A percentile compares a stretch with the other conserved stretches of the same genome.
phyloP scores from a whole-genome alignment of 352 stramenopile species.

The Thalassiosira mediterranea region DNA sequence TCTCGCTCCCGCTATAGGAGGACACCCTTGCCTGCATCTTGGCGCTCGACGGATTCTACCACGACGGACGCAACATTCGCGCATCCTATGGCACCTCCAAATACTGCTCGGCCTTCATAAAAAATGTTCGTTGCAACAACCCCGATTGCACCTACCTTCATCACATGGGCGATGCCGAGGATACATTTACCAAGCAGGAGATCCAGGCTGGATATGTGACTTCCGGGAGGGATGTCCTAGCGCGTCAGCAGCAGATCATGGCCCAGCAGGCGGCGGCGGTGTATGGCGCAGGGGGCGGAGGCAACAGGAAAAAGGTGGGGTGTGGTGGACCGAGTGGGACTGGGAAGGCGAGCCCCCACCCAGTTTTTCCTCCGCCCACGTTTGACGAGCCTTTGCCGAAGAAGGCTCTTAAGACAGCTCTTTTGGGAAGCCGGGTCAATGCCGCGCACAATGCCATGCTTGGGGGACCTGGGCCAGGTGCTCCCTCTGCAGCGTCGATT shows the following conservation, averaged over 20 bases:
- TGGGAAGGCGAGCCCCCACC: constrained; percentile 62
- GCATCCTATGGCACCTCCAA: constrained; percentile 84
- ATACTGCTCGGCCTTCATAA: constrained; percentile 86
- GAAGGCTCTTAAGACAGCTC: constrained; percentile 4
- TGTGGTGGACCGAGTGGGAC: constrained; percentile 76
- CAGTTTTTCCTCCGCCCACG: constrained; percentile 79
- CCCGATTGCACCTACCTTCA: constrained; percentile 85
- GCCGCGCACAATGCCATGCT: no score
- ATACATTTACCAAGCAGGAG: constrained; percentile 86
- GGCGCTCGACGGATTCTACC: constrained; percentile 81
- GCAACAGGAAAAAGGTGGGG: constrained; percentile 61
- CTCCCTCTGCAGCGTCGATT: constrained; percentile 59
- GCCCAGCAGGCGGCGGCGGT: constrained; percentile 64
- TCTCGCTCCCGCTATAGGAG: constrained; percentile 54
- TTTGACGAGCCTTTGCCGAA: constrained; percentile 73
- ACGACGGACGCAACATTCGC: constrained; percentile 79
- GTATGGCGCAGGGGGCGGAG: constrained; percentile 46
- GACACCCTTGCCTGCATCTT: constrained; percentile 84
- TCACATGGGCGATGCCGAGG: constrained; percentile 81
- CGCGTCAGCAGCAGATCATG: constrained; percentile 82
- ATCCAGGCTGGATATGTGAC: constrained; percentile 86
- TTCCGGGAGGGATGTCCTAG: constrained; percentile 78
- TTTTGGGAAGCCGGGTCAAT: no score
- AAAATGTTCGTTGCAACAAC: constrained; percentile 85
- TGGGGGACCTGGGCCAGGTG: constrained; percentile 13